phyloP scores from a whole-genome alignment of 2,329 filamentous ascomycete species.

The Elsinoe perseae region DNA sequence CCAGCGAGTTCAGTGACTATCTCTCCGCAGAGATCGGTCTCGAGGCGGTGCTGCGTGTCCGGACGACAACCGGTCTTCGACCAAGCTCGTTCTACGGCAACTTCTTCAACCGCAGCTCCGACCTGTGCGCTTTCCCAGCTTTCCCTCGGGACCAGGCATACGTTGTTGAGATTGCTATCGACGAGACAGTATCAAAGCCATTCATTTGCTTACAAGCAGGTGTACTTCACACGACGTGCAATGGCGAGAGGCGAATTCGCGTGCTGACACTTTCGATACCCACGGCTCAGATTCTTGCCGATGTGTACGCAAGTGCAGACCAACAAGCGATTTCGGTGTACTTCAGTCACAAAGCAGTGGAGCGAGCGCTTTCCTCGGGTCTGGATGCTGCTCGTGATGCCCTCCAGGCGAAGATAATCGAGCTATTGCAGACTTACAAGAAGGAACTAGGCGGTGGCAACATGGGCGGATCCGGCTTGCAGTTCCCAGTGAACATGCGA shows the following conservation, averaged over 20 bases:
- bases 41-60: slow-evolving; percentile 89
- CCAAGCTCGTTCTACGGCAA: slow-evolving; percentile 99
- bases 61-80: slow-evolving; percentile 85
- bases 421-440: slow-evolving; percentile 89
- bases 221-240: slow-evolving; percentile 94
- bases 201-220: slow-evolving; percentile 90
- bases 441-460: slow-evolving; percentile 95
- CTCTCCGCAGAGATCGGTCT: slow-evolving; percentile 93
- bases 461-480: slow-evolving; percentile 83
- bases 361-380: slow-evolving; percentile 75
- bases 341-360: slow-evolving; percentile 96
- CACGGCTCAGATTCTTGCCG: slow-evolving; percentile 81
- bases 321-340: slow-evolving; percentile 88
- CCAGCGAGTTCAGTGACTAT: slow-evolving; percentile 92
- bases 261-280: slow-evolving; percentile 90
- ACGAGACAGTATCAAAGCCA: slow-evolving; percentile 85
- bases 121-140: slow-evolving; percentile 94
- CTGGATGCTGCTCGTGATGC: slow-evolving; percentile 87
- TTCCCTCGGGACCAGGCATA: slow-evolving; percentile 97
- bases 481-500: slow-evolving; percentile 87
- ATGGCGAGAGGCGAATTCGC: slow-evolving; percentile 88
- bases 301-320: slow-evolving; percentile 90
- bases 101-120: slow-evolving; percentile 97
- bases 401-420: slow-evolving; percentile 81
- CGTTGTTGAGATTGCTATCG: slow-evolving; percentile 95